phyloP scores from a whole-genome alignment of 2,329 filamentous ascomycete genomes.

The Fusarium haematococcum region DNA sequence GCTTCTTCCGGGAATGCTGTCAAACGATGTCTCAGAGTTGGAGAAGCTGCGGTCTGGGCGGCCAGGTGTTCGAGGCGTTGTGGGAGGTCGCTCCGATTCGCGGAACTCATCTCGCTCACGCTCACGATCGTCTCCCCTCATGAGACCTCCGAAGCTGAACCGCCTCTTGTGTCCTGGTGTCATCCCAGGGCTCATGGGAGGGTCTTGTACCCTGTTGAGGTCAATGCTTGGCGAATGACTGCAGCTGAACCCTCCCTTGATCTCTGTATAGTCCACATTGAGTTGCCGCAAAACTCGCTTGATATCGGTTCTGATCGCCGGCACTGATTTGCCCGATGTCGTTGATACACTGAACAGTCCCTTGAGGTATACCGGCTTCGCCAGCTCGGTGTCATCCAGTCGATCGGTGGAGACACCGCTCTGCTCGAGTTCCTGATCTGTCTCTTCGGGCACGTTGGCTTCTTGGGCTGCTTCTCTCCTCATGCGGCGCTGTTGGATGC shows the following conservation, averaged over 20 bases:
- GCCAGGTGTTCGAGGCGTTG: constrained; percentile 58
- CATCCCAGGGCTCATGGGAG: constrained; percentile 68
- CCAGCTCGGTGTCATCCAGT: constrained; percentile 77
- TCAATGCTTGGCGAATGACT: constrained; percentile 91
- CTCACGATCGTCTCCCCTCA: constrained; percentile 68
- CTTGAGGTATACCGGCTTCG: constrained; percentile 95
- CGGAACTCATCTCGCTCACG: constrained; percentile 79
- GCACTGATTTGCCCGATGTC: constrained; percentile 90
- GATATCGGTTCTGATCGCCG: constrained; percentile 88
- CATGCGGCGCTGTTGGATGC: constrained; percentile 86
- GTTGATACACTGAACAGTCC: constrained; percentile 97
- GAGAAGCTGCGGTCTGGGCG: constrained; percentile 77
- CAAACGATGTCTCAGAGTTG: constrained; percentile 87
- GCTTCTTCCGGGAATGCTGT: constrained; percentile 71
- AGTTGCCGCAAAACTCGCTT: constrained; percentile 89
- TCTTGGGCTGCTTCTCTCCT: constrained; percentile 78
- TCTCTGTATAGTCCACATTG: constrained; percentile 91
- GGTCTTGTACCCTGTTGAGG: constrained; percentile 77
- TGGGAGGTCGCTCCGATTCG: constrained; percentile 62
- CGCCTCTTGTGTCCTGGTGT: constrained; percentile 75
- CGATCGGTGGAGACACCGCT: constrained; percentile 72
- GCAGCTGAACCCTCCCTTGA: constrained; percentile 93
- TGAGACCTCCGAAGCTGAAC: constrained; percentile 83
- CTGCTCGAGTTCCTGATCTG: constrained; percentile 79
- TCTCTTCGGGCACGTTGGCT: constrained; percentile 89